Percentiles rank a stretch among this genome's conserved stretches.
phyloP scores from a whole-genome alignment of 129 eudicot species.

The Artemisia annua region DNA sequence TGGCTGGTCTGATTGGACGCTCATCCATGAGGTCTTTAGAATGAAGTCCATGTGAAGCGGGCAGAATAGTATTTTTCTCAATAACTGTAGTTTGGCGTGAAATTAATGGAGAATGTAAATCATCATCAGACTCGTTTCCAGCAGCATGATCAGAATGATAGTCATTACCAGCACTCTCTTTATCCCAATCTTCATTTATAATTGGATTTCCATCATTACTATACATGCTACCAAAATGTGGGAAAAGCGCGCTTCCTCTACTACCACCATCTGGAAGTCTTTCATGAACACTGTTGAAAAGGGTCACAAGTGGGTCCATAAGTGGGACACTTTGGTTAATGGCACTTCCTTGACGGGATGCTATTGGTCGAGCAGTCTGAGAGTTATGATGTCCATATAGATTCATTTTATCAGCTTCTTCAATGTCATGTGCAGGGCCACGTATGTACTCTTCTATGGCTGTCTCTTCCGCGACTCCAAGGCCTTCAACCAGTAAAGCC shows the following conservation, averaged over 20 bases:
- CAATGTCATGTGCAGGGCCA: slow-evolving; percentile 62
- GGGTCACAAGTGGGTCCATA: slow-evolving; percentile 88
- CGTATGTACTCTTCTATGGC: slow-evolving; percentile 73
- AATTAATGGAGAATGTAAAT: slow-evolving; percentile 71
- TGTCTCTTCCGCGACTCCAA: slow-evolving; percentile 73
- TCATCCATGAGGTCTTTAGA: slow-evolving; percentile 56
- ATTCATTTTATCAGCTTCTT: slow-evolving; percentile 51
- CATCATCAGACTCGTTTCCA: slow-evolving; percentile 64
- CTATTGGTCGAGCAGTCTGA: slow-evolving; percentile 73
- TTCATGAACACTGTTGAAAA: slow-evolving; percentile 85
- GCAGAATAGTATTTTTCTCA: slow-evolving; percentile 56
- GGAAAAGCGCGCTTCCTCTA: slow-evolving; percentile 75
- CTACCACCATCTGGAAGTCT: slow-evolving; percentile 85
- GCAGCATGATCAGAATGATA: slow-evolving; percentile 49
- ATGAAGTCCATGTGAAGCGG: slow-evolving; percentile 52
- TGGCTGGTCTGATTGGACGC: slow-evolving; percentile 60
- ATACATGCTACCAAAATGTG: slow-evolving; percentile 91
- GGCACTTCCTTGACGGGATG: slow-evolving; percentile 71
- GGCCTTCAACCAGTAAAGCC: slow-evolving; percentile 92
- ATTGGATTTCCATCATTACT: slow-evolving; percentile 54
- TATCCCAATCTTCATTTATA: slow-evolving; percentile 80
- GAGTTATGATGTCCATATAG: slow-evolving; percentile 70
- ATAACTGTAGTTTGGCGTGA: slow-evolving; percentile 66
- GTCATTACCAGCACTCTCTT: slow-evolving; percentile 59
- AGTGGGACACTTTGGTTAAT: slow-evolving; percentile 39